phyloP scores from a whole-genome alignment of 352 stramenopile genomes.

The Globisporangium heterothallicum region DNA sequence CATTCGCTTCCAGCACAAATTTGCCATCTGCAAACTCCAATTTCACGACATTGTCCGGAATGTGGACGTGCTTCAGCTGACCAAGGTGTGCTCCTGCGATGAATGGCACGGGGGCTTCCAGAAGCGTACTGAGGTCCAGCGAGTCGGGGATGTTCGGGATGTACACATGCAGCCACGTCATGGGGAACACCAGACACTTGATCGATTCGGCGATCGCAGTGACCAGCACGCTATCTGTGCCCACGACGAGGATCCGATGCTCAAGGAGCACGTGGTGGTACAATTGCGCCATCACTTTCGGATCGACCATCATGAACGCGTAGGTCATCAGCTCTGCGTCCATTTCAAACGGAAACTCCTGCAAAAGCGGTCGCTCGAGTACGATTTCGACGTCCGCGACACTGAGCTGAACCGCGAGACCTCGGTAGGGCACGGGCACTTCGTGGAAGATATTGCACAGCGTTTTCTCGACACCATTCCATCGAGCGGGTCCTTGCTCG shows the following conservation, averaged over 20 bases:
- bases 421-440: slow-evolving; percentile 32
- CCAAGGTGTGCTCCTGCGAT: slow-evolving; percentile 32
- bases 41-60: slow-evolving; percentile 36
- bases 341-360: slow-evolving; percentile 44
- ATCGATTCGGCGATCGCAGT: slow-evolving; percentile 41
- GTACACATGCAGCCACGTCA: slow-evolving; percentile 52
- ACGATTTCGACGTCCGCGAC: slow-evolving; percentile 27
- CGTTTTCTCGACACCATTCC: slow-evolving; percentile 25
- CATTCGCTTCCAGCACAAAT: slow-evolving; percentile 15
- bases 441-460: slow-evolving; percentile 52
- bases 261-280: slow-evolving; percentile 46
- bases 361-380: slow-evolving; percentile 26
- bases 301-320: slow-evolving; percentile 38
- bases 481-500: neutral
- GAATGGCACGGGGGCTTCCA: slow-evolving; percentile 50
- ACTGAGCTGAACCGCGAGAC: slow-evolving; percentile 30
- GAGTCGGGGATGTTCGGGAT: slow-evolving; percentile 44
- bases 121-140: slow-evolving; percentile 41
- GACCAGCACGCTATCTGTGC: slow-evolving; percentile 34
- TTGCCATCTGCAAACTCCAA: slow-evolving; percentile 26
- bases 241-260: slow-evolving; percentile 40
- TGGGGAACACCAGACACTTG: slow-evolving; percentile 35
- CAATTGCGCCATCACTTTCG: slow-evolving; percentile 27
- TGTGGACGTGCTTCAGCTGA: slow-evolving; percentile 26
- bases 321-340: slow-evolving; percentile 44